A percentile compares a stretch with the other conserved stretches of the same genome.
These are phyloP conservation scores for Yamadazyma mexicana DNA, from an alignment of 1,139 yeast genomes.

Conservation along the genomic window DNA sequence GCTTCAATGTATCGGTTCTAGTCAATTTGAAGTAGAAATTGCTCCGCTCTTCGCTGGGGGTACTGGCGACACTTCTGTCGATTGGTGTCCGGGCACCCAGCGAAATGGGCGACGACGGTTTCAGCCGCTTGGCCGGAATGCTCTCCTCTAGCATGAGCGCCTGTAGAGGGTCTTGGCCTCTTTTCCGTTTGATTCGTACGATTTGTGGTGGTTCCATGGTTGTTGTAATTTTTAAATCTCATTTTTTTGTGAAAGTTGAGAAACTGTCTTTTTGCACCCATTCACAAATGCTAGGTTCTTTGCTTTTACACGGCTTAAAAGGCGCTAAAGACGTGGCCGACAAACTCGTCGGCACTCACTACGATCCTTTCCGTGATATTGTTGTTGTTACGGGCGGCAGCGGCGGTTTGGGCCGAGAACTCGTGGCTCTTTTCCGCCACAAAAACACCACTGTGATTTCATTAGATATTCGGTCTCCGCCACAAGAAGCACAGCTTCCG, in stretches of 20 bases:
- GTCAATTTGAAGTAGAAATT: slow-evolving; percentile 57
- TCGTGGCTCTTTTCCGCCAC: slow-evolving; percentile 32
- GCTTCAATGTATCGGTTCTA: slow-evolving; percentile 54
- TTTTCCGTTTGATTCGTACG: slow-evolving; percentile 78
- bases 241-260: not conserved
- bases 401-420: slow-evolving; percentile 69
- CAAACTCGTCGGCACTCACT: slow-evolving; percentile 47
- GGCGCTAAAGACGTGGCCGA: slow-evolving; percentile 32
- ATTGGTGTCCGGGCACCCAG: slow-evolving; percentile 21
- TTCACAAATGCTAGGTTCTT: slow-evolving; percentile 9
- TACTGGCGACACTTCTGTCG: not conserved
- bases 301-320: slow-evolving; percentile 24
- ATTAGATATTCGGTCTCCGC: slow-evolving; percentile 57
- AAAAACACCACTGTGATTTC: slow-evolving; percentile 49
- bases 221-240: not conserved
- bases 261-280: slow-evolving; percentile 1
- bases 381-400: slow-evolving; percentile 84
- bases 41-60: slow-evolving; percentile 2
- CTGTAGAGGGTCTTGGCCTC: slow-evolving; percentile 84
- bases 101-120: slow-evolving; percentile 36
- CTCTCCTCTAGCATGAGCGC: slow-evolving; percentile 57
- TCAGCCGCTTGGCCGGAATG: slow-evolving; percentile 43
- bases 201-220: slow-evolving; percentile 56
- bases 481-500: slow-evolving; percentile 24
- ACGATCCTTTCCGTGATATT: slow-evolving; percentile 53